Percentiles rank a stretch among this genome's conserved stretches.
Evolutionary conservation across 345 rosid genomes (phyloP).

Genomic region (Citrus reticulata): DNA sequence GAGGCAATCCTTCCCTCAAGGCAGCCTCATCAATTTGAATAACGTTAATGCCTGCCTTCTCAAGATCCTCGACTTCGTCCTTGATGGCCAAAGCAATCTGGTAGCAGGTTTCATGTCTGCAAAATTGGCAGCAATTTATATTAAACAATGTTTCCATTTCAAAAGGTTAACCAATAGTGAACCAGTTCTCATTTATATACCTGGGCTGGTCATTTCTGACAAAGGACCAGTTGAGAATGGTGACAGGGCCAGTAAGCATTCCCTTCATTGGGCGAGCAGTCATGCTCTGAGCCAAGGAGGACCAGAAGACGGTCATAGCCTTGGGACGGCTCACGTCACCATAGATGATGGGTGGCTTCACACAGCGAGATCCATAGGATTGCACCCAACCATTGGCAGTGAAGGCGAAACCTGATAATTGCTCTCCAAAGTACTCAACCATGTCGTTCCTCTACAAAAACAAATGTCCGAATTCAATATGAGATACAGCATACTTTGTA

Average conservation of each 20-base stretch:
- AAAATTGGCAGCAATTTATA: background rate
- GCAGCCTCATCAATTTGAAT: constrained; percentile 99
- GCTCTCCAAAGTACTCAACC: constrained; percentile 99
- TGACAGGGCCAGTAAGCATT: constrained; percentile 99
- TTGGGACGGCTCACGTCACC: constrained; percentile 99
- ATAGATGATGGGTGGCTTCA: constrained; percentile 95
- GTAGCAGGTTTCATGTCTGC: constrained; percentile 87
- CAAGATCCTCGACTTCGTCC: constrained; percentile 96
- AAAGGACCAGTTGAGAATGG: constrained; percentile 98
- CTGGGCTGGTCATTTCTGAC: constrained; percentile 98
- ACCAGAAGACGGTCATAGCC: constrained; percentile 98
- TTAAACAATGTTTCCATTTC: background rate
- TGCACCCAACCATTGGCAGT: constrained; percentile 98
- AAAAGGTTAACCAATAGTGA: background rate
- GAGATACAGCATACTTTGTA: background rate
- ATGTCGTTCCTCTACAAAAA: constrained; percentile 83
- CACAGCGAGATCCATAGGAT: constrained; percentile 96
- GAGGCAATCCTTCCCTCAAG: constrained; percentile 93
- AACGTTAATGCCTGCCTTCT: constrained; percentile 81
- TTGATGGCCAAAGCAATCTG: constrained; percentile 98
- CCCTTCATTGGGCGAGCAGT: constrained; percentile 98
- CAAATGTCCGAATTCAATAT: background rate
- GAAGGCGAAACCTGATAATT: constrained; percentile 91
- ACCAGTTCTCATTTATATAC: constrained; percentile 30
- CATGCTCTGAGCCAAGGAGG: constrained; percentile 92